Conservation (phyloP, 1,284 basidiomycete genomes). For the Pseudozyma hubeiensis region DNA sequence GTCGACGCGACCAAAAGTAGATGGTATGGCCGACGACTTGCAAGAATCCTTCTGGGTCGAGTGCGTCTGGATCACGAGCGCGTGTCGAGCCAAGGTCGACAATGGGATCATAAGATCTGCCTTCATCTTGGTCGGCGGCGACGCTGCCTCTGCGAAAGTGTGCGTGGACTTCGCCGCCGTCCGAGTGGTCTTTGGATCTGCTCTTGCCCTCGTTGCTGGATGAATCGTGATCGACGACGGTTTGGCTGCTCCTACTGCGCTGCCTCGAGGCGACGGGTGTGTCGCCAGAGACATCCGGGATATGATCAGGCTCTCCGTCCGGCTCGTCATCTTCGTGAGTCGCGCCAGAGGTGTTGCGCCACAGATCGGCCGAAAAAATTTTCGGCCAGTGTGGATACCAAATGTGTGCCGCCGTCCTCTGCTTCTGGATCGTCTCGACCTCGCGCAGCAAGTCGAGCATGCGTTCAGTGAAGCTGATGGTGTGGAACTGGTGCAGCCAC, state of each 20-base stretch:
- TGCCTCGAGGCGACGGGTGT: constrained; percentile 26
- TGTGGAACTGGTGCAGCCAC: constrained; percentile 79
- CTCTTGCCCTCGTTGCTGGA: background rate
- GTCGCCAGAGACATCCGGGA: constrained; percentile 39
- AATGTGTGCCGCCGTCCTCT: constrained; percentile 72
- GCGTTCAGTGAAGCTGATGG: constrained; percentile 41
- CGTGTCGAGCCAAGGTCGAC: constrained; percentile 71
- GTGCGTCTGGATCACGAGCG: constrained; percentile 78
- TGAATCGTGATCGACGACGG: constrained; percentile 3
- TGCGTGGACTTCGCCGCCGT: constrained; percentile 12
- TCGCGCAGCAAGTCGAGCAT: constrained; percentile 73
- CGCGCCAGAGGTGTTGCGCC: constrained; percentile 68
- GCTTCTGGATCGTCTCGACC: constrained; percentile 75
- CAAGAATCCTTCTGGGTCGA: constrained; percentile 73
- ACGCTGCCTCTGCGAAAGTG: constrained; percentile 16
- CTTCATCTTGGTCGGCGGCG: background rate
- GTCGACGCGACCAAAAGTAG: constrained; percentile 31
- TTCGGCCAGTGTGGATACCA: constrained; percentile 76
- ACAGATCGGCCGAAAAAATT: constrained; percentile 71
- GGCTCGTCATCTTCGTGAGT: constrained; percentile 32
- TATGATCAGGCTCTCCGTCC: constrained; percentile 43
- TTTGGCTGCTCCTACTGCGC: constrained; percentile 28
- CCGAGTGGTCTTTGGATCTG: background rate
- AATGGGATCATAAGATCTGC: constrained; percentile 19
- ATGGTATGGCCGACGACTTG: constrained; percentile 53